These are phyloP conservation scores for Trichosporon inkin DNA, from an alignment of 1,284 basidiomycete species.

Conservation along the genomic window DNA sequence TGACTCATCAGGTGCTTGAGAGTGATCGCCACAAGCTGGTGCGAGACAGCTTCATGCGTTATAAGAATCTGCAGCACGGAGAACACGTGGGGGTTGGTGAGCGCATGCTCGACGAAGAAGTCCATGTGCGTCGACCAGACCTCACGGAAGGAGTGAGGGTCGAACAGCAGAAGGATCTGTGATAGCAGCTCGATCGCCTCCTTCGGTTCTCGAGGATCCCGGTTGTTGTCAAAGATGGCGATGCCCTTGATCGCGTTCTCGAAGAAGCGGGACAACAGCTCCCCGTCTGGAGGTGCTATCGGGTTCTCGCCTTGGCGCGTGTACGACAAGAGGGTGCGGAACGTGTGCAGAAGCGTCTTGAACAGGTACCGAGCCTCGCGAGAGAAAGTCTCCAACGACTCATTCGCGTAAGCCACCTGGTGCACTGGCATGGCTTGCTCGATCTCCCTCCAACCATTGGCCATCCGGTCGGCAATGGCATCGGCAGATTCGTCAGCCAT, in stretches of 20 bases:
- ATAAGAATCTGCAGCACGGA: constrained; percentile 86
- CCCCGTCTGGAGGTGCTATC: constrained; percentile 68
- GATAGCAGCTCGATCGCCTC: constrained; percentile 85
- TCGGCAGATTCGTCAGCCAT: constrained; percentile 29
- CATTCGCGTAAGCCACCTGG: constrained; percentile 65
- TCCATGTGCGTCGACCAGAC: constrained; percentile 88
- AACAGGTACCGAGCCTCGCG: constrained; percentile 78
- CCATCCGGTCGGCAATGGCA: constrained; percentile 30
- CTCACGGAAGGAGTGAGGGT: constrained; percentile 87
- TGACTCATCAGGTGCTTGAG: constrained; percentile 81
- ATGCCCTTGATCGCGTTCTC: constrained; percentile 79
- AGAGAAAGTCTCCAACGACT: constrained; percentile 69
- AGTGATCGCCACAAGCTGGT: constrained; percentile 87
- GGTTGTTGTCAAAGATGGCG: constrained; percentile 69
- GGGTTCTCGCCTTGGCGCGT: constrained; percentile 76
- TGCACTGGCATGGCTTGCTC: constrained; percentile 76
- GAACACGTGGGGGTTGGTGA: constrained; percentile 74
- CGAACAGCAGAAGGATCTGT: constrained; percentile 71
- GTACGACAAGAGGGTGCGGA: constrained; percentile 74
- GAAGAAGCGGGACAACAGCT: constrained; percentile 80
- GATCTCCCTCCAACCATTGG: constrained; percentile 56
- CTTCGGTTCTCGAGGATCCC: constrained; percentile 73
- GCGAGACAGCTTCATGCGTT: constrained; percentile 73
- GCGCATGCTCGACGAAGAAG: constrained; percentile 75
- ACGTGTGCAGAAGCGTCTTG: constrained; percentile 83